These are phyloP conservation scores for Colletotrichum sp. DNA, from an alignment of 2,329 filamentous ascomycete species.

Conservation along the genomic window DNA sequence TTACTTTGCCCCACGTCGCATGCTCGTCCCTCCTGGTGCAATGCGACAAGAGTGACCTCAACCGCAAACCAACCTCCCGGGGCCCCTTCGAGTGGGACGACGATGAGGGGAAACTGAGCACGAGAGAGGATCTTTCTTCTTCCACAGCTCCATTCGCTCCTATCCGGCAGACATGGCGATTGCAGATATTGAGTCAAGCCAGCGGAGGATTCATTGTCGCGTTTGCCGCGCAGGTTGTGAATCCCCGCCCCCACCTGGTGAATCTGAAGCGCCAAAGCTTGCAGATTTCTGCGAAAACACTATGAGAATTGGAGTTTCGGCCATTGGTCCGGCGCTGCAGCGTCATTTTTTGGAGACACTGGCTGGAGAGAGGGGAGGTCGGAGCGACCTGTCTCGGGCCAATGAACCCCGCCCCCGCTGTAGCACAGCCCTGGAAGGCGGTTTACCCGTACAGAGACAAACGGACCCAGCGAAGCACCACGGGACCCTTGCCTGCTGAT, in stretches of 20 bases:
- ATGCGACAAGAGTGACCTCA: constrained; percentile 6
- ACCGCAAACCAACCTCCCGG: neutral
- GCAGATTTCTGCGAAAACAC: neutral
- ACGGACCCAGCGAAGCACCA: neutral
- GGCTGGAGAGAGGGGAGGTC: neutral
- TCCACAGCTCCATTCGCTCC: neutral
- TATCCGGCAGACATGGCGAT: neutral
- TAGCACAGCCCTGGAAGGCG: neutral
- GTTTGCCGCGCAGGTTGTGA: neutral
- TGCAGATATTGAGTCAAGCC: neutral
- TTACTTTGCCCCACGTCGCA: constrained; percentile 14
- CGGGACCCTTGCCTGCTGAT: constrained; percentile 9
- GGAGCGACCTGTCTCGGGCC: neutral
- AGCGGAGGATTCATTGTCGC: neutral
- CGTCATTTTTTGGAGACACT: neutral
- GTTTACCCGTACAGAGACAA: neutral
- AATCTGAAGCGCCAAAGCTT: neutral
- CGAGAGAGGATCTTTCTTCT: neutral
- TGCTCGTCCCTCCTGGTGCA: neutral
- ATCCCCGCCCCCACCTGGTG: neutral
- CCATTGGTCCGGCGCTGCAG: neutral
- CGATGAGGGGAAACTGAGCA: neutral
- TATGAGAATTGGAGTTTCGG: constrained; percentile 6
- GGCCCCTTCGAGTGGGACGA: neutral
- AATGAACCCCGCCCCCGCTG: constrained; percentile 14